These are phyloP conservation scores for Phialocephala subalpina DNA, from an alignment of 2,329 filamentous ascomycete species.

Conservation along the genomic window DNA sequence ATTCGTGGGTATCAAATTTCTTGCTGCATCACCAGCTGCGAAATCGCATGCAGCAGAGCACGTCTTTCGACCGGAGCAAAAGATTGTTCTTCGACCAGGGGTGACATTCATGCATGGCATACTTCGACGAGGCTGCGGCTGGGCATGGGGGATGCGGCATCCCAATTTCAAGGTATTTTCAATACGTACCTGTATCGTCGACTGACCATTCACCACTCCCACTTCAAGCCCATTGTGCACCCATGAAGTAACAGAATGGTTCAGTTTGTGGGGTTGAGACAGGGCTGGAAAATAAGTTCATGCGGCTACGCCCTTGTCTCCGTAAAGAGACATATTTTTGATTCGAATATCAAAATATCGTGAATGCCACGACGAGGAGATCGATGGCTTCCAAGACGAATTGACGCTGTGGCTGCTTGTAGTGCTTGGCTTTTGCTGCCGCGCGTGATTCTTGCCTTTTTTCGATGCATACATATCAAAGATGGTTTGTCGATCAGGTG, in stretches of 20 bases:
- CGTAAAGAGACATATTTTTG: conserved; percentile 10
- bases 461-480: neutral
- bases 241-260: conserved; percentile 29
- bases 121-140: conserved; percentile 21
- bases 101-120: conserved; percentile 18
- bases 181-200: conserved; percentile 25
- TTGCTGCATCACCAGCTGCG: conserved; percentile 4
- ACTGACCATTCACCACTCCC: conserved; percentile 6
- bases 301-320: conserved; percentile 1
- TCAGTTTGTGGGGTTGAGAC: conserved; percentile 33
- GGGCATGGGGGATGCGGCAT: conserved; percentile 20
- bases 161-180: conserved; percentile 10
- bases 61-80: conserved; percentile 15
- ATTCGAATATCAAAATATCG: conserved; percentile 9
- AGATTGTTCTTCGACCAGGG: conserved; percentile 12
- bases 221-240: conserved; percentile 10
- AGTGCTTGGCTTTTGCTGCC: neutral
- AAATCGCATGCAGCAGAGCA: conserved; percentile 16
- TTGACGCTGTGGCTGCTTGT: conserved; percentile 7
- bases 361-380: neutral
- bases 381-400: neutral
- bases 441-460: conserved; percentile 6
- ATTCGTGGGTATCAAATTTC: neutral
- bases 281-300: conserved; percentile 23
- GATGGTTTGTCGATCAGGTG: conserved; percentile 12